Conservation (phyloP, 73 alveolate genomes). For the Paraurostyla sp. region DNA sequence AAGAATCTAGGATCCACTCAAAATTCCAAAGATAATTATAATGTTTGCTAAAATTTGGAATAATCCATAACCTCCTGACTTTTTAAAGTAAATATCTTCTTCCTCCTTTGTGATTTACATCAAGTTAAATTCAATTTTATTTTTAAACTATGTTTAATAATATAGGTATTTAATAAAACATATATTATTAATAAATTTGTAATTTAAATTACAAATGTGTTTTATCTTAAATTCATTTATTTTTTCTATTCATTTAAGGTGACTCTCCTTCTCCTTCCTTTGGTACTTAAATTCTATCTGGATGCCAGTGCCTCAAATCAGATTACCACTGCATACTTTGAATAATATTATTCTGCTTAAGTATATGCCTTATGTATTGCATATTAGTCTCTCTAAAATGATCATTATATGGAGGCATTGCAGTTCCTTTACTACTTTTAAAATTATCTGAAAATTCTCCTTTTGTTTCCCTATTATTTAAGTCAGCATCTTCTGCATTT, state of each 20-base stretch:
- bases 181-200: background rate
- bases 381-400: background rate
- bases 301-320: constrained; percentile 41
- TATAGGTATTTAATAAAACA: no score
- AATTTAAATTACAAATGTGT: background rate
- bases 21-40: no score
- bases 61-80: background rate
- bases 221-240: no score
- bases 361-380: background rate
- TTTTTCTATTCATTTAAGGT: background rate
- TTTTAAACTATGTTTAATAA: no score
- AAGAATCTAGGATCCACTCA: no score
- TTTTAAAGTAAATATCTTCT: background rate
- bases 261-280: background rate
- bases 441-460: background rate
- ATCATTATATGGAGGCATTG: constrained; percentile 7
- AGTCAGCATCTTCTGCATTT: background rate
- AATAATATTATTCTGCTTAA: background rate
- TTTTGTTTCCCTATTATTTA: background rate
- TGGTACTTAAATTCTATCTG: background rate
- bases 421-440: background rate
- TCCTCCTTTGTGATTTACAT: no score
- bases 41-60: no score
- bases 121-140: no score
- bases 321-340: constrained; percentile 27